Conservation (phyloP, 179 eudicot species). For the Vitellaria paradoxa region DNA sequence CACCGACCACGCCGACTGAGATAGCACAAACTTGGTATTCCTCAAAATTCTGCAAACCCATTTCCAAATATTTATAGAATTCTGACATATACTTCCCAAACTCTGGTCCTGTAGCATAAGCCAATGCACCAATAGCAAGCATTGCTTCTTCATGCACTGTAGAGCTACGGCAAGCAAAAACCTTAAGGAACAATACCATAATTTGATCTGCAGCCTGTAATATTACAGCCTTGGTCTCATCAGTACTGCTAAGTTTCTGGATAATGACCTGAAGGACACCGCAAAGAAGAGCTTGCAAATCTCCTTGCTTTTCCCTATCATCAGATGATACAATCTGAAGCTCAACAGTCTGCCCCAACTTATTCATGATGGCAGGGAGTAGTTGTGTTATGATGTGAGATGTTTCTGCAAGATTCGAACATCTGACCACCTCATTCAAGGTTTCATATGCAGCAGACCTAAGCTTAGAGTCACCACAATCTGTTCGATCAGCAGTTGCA, state of each 20-base stretch:
- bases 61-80: slow-evolving; percentile 78
- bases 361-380: slow-evolving; percentile 63
- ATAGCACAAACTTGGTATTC: slow-evolving; percentile 93
- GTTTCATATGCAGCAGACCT: slow-evolving; percentile 85
- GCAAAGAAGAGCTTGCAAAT: slow-evolving; percentile 84
- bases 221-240: slow-evolving; percentile 51
- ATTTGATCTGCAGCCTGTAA: slow-evolving; percentile 67
- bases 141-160: slow-evolving; percentile 97
- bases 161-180: slow-evolving; percentile 72
- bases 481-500: slow-evolving; percentile 65
- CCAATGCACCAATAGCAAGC: slow-evolving; percentile 93
- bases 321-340: slow-evolving; percentile 60
- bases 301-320: slow-evolving; percentile 86
- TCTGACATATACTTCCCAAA: slow-evolving; percentile 89
- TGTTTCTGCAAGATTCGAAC: slow-evolving; percentile 61
- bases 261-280: slow-evolving; percentile 83
- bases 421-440: slow-evolving; percentile 82
- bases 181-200: slow-evolving; percentile 74
- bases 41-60: slow-evolving; percentile 85
- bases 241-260: slow-evolving; percentile 69
- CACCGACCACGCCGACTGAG: slow-evolving; percentile 96
- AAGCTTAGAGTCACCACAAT: slow-evolving; percentile 63
- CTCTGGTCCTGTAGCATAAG: slow-evolving; percentile 75
- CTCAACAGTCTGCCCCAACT: slow-evolving; percentile 60
- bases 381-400: slow-evolving; percentile 58